Percentiles rank a stretch among this genome's conserved stretches.
These are phyloP conservation scores for Xylaria sp. DNA, from an alignment of 2,329 filamentous ascomycete species.

Conservation along the genomic window DNA sequence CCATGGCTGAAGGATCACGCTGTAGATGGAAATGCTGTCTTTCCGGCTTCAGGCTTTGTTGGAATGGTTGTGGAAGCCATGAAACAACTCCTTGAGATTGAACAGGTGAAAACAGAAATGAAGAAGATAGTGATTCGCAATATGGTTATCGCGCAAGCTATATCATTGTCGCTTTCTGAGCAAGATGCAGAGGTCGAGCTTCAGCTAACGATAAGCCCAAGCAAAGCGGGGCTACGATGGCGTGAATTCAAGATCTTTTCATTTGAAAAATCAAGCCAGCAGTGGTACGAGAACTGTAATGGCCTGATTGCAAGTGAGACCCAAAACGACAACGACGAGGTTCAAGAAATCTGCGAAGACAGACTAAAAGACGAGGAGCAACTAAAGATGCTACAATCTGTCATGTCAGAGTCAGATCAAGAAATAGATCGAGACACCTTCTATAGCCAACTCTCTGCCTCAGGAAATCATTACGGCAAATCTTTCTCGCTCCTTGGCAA, in stretches of 20 bases:
- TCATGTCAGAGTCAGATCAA: slow-evolving; percentile 16
- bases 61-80: slow-evolving; percentile 26
- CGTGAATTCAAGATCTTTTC: slow-evolving; percentile 28
- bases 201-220: slow-evolving; percentile 26
- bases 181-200: slow-evolving; percentile 20
- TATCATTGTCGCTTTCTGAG: slow-evolving; percentile 19
- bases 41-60: slow-evolving; percentile 23
- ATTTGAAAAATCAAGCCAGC: slow-evolving; percentile 19
- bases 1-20: slow-evolving; percentile 26
- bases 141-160: slow-evolving; percentile 21
- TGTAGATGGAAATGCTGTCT: slow-evolving; percentile 24
- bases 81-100: slow-evolving; percentile 21
- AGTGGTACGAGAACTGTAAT: slow-evolving; percentile 24
- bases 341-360: slow-evolving; percentile 19
- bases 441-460: slow-evolving; percentile 17
- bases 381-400: slow-evolving; percentile 1
- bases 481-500: slow-evolving; percentile 20
- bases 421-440: slow-evolving; percentile 18
- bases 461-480: slow-evolving; percentile 23
- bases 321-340: slow-evolving; percentile 16
- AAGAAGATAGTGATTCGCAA: slow-evolving; percentile 21
- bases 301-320: slow-evolving; percentile 17
- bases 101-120: slow-evolving; percentile 11
- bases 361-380: slow-evolving; percentile 15
- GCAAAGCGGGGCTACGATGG: slow-evolving; percentile 23